Conservation (phyloP, 495 filamentous ascomycete genomes). For the Hypoxylon subgilvum region DNA sequence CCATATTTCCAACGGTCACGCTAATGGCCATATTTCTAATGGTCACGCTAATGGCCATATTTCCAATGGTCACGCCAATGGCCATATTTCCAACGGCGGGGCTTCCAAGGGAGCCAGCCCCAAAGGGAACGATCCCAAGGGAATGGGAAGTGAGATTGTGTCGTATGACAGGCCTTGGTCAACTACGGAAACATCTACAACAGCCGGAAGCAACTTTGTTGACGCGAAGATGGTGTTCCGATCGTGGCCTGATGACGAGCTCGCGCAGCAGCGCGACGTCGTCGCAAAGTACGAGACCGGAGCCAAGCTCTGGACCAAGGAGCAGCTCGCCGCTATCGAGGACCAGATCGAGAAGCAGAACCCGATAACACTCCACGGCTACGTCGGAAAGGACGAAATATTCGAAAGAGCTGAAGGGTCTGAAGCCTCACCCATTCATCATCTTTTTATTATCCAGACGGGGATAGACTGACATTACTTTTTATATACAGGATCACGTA, state of each 20-base stretch:
- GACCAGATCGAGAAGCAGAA: neutral
- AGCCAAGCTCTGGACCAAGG: constrained; percentile 20
- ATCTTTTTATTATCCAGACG: no score
- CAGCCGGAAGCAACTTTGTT: neutral
- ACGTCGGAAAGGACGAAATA: neutral
- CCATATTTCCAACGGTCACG: no score
- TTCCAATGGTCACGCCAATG: no score
- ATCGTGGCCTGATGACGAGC: constrained; percentile 15
- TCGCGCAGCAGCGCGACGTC: constrained; percentile 17
- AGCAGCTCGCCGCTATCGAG: constrained; percentile 7
- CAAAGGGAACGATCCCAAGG: neutral
- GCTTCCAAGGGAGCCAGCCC: neutral
- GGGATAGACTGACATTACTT: constrained; percentile 1
- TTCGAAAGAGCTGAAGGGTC: constrained; percentile 3
- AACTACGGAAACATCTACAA: neutral
- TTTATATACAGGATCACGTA: neutral
- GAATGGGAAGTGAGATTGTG: no score
- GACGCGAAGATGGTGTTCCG: neutral
- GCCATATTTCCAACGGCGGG: neutral
- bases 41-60: no score
- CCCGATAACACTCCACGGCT: neutral
- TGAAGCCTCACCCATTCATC: neutral
- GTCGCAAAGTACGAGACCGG: constrained; percentile 25
- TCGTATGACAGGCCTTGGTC: neutral
- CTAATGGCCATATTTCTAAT: no score